Conservation (phyloP, 352 stramenopile species). For the Elongisporangium anandrum region DNA sequence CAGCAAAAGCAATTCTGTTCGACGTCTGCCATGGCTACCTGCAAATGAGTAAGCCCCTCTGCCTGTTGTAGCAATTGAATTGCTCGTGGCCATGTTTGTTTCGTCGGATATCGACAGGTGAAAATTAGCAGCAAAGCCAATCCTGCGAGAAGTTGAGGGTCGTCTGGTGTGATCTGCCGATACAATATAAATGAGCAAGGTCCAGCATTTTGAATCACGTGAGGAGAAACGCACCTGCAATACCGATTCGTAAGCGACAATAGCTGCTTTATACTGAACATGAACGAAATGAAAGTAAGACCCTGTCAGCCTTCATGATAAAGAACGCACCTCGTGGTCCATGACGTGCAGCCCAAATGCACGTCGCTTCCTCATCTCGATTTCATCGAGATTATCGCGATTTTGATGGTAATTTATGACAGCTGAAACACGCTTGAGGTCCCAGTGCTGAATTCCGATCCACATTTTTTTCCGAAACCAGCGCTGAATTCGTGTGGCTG, state of each 20-base stretch:
- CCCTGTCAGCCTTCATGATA: background rate
- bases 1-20: constrained; percentile 63
- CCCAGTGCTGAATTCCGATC: constrained; percentile 41
- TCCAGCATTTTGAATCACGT: no score
- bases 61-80: constrained; percentile 31
- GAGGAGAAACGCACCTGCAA: constrained; percentile 28
- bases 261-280: constrained; percentile 47
- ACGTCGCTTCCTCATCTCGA: constrained; percentile 31
- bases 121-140: constrained; percentile 50
- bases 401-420: constrained; percentile 40
- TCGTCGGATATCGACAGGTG: constrained; percentile 54
- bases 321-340: constrained; percentile 35
- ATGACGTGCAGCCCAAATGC: constrained; percentile 46
- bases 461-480: constrained; percentile 55
- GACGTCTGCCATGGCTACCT: constrained; percentile 18
- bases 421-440: constrained; percentile 22
- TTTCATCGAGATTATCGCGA: constrained; percentile 9
- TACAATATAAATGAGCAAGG: no score
- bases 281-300: constrained; percentile 1
- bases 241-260: constrained; percentile 39
- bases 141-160: constrained; percentile 35
- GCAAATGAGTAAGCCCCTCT: constrained; percentile 4
- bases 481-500: constrained; percentile 32
- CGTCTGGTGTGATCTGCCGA: constrained; percentile 28
- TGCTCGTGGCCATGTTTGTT: constrained; percentile 45